Evolutionary conservation across 192 early-diverging fungal species (phyloP), one percentile per base, ranked within the genome.

Genomic region (Backusella australiensis): DNA sequence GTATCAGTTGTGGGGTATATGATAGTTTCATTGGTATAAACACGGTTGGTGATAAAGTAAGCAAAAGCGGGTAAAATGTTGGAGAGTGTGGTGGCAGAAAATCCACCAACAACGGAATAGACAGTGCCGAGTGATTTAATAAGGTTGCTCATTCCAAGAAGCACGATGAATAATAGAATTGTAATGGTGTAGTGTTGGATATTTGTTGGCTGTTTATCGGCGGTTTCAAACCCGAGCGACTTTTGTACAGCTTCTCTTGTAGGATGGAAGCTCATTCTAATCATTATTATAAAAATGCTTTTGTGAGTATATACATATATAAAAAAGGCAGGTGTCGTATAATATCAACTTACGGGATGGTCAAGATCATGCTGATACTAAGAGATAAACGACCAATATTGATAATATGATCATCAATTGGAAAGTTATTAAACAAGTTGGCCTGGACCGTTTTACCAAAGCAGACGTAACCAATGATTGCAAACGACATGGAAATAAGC

Each of bases 361-460:
- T 91, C 53, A 91, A 80, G 12, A 89, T 83, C 82, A 93, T 82
- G 34, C 83, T 87, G 44, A 91, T 81, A 1, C 86, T 89, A 19
- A 93, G 77, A 34, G 87, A 78, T 21, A 83, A 81, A 5, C 91
- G 88, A 0, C 90, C 90, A 42, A 88, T 71, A 41, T 93, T 93
- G 42, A 90, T 87, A 65, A 86, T 49, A 4, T 44, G 77, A 72
- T 93, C 91, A 44, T 88, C 87, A 9, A 69, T 52, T 2, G 83
- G 77, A 80, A 93, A 93, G 74, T 91, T 91, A 73, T 88, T 87
- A 70, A 93, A 90, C 74, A 93, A 73, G 49, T 93, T 93, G 72
- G 91, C 85, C 71, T 89, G 76, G 0, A 89, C 89, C 68, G 82
- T 83, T 23, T 82, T 56, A 1, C 91, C 91, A 84, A 93, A 93